These are phyloP conservation scores for Oryza brachyantha DNA, from an alignment of 176 grass and related monocot genomes.

Conservation along the genomic window DNA sequence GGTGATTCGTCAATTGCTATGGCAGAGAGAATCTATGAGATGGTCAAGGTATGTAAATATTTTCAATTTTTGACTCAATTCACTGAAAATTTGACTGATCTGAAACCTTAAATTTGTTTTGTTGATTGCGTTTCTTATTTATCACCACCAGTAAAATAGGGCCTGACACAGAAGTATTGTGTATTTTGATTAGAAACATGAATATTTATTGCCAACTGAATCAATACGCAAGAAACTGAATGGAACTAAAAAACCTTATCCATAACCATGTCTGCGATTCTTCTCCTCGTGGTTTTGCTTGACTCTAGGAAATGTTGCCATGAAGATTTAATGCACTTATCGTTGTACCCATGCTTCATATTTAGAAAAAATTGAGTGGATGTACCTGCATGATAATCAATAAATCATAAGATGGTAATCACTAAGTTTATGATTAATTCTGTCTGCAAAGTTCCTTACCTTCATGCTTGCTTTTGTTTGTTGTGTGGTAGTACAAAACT, in stretches of 20 bases:
- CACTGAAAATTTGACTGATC: not conserved
- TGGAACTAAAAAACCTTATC: not conserved
- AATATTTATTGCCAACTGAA: not conserved
- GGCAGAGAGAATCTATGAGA: conserved; percentile 74
- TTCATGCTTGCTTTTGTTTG: not conserved
- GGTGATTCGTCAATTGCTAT: conserved; percentile 78
- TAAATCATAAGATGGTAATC: no score
- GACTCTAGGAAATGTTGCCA: not conserved
- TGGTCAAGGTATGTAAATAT: conserved; percentile 73
- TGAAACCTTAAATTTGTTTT: not conserved
- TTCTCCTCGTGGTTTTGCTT: conserved; percentile 18
- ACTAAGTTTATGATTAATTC: not conserved
- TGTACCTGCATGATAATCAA: not conserved
- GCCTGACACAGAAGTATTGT: not conserved
- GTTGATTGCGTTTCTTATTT: conserved; percentile 4
- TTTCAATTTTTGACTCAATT: conserved; percentile 8
- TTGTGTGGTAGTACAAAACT: not conserved
- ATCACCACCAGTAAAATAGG: not conserved
- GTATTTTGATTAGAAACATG: not conserved
- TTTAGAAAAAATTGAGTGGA: not conserved
- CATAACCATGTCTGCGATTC: not conserved
- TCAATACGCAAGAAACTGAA: not conserved
- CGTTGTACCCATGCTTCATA: not conserved
- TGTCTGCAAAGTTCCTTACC: not conserved
- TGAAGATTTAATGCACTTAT: not conserved